Evolutionary conservation across 1,284 basidiomycete species (phyloP).

Genomic region (Ceratobasidium sp.): DNA sequence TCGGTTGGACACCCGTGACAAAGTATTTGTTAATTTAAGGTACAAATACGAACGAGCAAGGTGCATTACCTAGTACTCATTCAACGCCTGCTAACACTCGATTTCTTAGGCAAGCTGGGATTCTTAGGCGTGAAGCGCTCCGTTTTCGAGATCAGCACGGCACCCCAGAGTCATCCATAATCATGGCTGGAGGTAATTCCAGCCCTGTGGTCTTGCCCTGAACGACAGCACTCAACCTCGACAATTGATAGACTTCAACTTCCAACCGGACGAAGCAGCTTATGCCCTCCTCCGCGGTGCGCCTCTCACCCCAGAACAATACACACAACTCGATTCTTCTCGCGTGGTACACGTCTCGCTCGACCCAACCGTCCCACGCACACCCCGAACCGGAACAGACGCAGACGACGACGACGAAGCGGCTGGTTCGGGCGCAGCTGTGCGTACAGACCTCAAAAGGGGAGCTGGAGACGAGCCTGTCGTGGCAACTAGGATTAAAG

Average conservation of each 20-base stretch:
- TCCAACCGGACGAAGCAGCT: slow-evolving; percentile 84
- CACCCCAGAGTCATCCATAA: slow-evolving; percentile 40
- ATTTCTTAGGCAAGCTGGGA: slow-evolving; percentile 69
- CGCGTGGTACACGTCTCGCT: slow-evolving; percentile 86
- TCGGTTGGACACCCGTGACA: slow-evolving; percentile 5
- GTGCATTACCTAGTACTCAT: slow-evolving; percentile 55
- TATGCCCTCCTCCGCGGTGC: slow-evolving; percentile 85
- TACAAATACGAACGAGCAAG: slow-evolving; percentile 91
- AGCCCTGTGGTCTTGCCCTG: slow-evolving; percentile 6
- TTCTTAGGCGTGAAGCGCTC: slow-evolving; percentile 53
- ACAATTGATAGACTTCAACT: slow-evolving; percentile 86
- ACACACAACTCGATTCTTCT: slow-evolving; percentile 69
- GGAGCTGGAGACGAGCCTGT: slow-evolving; percentile 65
- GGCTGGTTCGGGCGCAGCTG: slow-evolving; percentile 54
- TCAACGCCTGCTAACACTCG: neutral
- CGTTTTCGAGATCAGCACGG: slow-evolving; percentile 38
- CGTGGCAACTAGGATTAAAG: slow-evolving; percentile 66
- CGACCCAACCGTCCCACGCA: slow-evolving; percentile 66
- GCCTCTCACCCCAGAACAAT: slow-evolving; percentile 67
- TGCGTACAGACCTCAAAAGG: slow-evolving; percentile 40
- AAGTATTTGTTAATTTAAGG: slow-evolving; percentile 57
- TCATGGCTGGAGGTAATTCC: slow-evolving; percentile 47
- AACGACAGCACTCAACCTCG: slow-evolving; percentile 38
- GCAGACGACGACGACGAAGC: slow-evolving; percentile 61
- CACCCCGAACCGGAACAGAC: slow-evolving; percentile 46